Percentiles rank a stretch among this genome's conserved stretches.
Evolutionary conservation across 2,329 filamentous ascomycete species (phyloP).

Genomic region (Xylariaceae sp.): DNA sequence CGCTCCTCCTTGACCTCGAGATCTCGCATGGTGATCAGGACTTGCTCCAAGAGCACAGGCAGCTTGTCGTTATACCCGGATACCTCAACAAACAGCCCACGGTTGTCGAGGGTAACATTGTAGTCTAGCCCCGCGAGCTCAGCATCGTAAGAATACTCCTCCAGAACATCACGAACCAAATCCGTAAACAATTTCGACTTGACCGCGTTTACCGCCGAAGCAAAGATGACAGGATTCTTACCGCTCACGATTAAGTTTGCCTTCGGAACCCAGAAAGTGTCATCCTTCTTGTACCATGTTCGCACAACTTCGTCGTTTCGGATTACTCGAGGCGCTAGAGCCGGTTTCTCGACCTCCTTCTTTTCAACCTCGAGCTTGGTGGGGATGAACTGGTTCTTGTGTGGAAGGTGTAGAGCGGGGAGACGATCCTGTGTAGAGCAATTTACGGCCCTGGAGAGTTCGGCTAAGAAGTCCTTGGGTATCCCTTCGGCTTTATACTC

Average conservation of each 20-base stretch:
- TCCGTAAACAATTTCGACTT: constrained; percentile 82
- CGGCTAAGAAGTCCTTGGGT: constrained; percentile 71
- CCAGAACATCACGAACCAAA: constrained; percentile 83
- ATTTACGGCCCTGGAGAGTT: constrained; percentile 67
- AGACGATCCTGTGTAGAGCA: constrained; percentile 62
- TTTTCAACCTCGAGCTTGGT: constrained; percentile 92
- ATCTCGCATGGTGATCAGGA: constrained; percentile 81
- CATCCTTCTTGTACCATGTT: constrained; percentile 98
- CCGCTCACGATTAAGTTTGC: constrained; percentile 83
- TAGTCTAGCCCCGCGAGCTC: constrained; percentile 90
- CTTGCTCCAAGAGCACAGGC: constrained; percentile 84
- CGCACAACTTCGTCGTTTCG: constrained; percentile 80
- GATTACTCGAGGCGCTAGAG: constrained; percentile 76
- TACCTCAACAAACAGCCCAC: constrained; percentile 77
- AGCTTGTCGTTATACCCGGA: constrained; percentile 97
- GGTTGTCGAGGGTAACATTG: constrained; percentile 69
- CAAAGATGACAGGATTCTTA: constrained; percentile 76
- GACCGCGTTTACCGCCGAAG: constrained; percentile 76
- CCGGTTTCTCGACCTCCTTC: constrained; percentile 79
- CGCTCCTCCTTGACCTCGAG: constrained; percentile 83
- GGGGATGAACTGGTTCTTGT: constrained; percentile 94
- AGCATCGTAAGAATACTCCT: constrained; percentile 94
- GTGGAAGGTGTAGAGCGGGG: constrained; percentile 78
- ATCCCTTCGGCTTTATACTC: constrained; percentile 87
- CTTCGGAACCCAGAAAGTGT: constrained; percentile 97